Conservation (phyloP, 306 rosid genomes). For the Begonia fuchsioides region DNA sequence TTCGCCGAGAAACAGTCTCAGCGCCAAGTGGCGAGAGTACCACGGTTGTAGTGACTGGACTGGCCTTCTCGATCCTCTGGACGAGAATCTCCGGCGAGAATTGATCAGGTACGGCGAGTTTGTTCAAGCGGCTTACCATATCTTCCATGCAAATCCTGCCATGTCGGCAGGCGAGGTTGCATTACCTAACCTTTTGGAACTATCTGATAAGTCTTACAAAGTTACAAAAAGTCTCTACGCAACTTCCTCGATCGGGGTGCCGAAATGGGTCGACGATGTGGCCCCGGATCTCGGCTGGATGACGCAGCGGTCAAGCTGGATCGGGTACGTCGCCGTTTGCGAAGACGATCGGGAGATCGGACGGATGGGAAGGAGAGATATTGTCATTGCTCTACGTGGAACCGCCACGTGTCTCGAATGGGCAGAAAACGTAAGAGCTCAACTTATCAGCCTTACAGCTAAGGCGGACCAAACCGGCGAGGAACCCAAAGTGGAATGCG, state of each 20-base stretch:
- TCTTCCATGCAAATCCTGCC: constrained; percentile 66
- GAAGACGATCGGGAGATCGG: constrained; percentile 59
- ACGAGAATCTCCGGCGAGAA: constrained; percentile 96
- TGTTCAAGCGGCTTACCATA: constrained; percentile 70
- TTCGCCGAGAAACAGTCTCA: constrained; percentile 58
- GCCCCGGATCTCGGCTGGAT: constrained; percentile 96
- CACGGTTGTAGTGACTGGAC: constrained; percentile 73
- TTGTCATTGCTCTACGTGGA: no score
- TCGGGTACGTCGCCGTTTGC: constrained; percentile 83
- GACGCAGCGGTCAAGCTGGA: constrained; percentile 92
- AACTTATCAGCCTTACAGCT: constrained; percentile 17
- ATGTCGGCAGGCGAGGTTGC: constrained; percentile 46
- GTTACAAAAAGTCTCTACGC: constrained; percentile 82
- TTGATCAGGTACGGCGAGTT: constrained; percentile 77
- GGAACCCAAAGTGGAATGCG: constrained; percentile 57
- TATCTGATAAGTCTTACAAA: constrained; percentile 41
- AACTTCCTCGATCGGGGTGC: constrained; percentile 68
- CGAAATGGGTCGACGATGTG: constrained; percentile 58
- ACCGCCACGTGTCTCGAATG: constrained; percentile 91
- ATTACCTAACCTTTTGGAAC: constrained; percentile 22
- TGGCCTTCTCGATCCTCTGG: constrained; percentile 75
- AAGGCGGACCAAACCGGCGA: not conserved
- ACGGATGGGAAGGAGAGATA: constrained; percentile 78
- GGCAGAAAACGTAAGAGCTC: constrained; percentile 80
- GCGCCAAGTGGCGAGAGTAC: constrained; percentile 56